phyloP scores from a whole-genome alignment of 2,329 filamentous ascomycete species.

The Trichophyton benhamiae region DNA sequence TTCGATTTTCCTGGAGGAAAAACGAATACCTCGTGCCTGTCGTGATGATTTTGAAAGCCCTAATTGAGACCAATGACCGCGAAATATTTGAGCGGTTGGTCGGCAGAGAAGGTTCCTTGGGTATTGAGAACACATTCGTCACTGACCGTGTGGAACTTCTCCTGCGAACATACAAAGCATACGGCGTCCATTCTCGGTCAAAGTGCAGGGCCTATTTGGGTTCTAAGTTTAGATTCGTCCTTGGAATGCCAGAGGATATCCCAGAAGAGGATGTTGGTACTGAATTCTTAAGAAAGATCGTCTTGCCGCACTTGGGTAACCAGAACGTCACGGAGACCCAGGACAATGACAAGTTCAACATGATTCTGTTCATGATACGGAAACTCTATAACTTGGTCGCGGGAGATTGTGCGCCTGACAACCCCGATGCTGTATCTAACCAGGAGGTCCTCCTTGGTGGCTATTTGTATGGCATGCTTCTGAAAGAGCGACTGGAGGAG shows the following conservation, averaged over 20 bases:
- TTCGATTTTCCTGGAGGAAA: conserved; percentile 96
- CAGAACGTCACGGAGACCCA: conserved; percentile 71
- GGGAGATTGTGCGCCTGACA: conserved; percentile 85
- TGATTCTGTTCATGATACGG: conserved; percentile 89
- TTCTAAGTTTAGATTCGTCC: conserved; percentile 77
- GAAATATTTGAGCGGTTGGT: conserved; percentile 94
- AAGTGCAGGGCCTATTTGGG: conserved; percentile 80
- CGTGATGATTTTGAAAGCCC: conserved; percentile 91
- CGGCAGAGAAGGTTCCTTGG: conserved; percentile 62
- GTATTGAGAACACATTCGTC: conserved; percentile 77
- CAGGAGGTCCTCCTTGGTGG: conserved; percentile 90
- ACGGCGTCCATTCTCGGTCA: conserved; percentile 66
- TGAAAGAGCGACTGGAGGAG: conserved; percentile 91
- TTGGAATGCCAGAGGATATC: conserved; percentile 72
- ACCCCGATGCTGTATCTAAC: conserved; percentile 91
- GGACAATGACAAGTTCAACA: conserved; percentile 82
- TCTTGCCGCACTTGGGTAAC: conserved; percentile 82
- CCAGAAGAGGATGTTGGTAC: conserved; percentile 80
- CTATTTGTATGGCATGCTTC: conserved; percentile 84
- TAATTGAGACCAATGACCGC: conserved; percentile 89
- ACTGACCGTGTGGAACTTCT: conserved; percentile 89
- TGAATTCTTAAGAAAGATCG: conserved; percentile 80
- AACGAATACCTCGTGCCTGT: conserved; percentile 92
- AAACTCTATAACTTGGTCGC: conserved; percentile 90
- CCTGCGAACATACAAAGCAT: conserved; percentile 84